phyloP scores from a whole-genome alignment of 257 asterid genomes.

The Solanum clarkiae region DNA sequence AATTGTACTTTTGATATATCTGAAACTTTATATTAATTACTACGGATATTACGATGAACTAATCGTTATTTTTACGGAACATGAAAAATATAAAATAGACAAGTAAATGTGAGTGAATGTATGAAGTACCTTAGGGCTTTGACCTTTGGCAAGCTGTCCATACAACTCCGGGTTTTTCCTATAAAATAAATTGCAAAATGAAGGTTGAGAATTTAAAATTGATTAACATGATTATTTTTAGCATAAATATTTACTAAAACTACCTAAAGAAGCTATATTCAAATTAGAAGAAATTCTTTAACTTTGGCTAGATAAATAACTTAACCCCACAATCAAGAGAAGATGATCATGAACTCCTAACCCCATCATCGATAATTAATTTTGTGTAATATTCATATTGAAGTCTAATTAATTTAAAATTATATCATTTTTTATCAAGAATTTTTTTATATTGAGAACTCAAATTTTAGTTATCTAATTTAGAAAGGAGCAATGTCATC shows the following conservation, averaged over 20 bases:
- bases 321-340: background rate
- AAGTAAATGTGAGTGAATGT: background rate
- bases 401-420: no score
- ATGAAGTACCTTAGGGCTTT: slow-evolving; percentile 31
- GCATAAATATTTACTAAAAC: background rate
- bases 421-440: no score
- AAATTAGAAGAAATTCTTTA: background rate
- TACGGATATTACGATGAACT: fast-evolving
- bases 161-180: slow-evolving; percentile 28
- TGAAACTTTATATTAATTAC: no score
- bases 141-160: slow-evolving; percentile 29
- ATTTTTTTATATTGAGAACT: no score
- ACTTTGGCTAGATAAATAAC: background rate
- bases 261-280: background rate
- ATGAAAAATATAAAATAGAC: background rate
- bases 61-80: background rate
- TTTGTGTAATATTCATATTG: no score
- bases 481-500: no score
- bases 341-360: background rate
- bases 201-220: background rate
- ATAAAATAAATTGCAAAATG: background rate
- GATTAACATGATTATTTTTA: background rate
- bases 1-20: no score
- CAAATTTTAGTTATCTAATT: no score
- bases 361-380: no score